A percentile compares a stretch with the other conserved stretches of the same genome.
These are phyloP conservation scores for Pilatotrama ljubarskyi DNA, from an alignment of 768 basidiomycete genomes.

Conservation along the genomic window DNA sequence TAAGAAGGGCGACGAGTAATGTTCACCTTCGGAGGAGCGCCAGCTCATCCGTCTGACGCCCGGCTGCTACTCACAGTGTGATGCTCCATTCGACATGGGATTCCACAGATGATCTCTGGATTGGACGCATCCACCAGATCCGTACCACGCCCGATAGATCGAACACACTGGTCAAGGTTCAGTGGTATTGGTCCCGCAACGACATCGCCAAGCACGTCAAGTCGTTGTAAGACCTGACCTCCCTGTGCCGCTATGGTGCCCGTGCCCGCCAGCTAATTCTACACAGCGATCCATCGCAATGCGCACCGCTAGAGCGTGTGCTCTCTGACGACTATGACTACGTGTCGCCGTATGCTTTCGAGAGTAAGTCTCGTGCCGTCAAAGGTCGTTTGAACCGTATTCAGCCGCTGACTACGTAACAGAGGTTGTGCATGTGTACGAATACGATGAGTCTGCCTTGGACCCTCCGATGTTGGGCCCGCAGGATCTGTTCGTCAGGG, in stretches of 20 bases:
- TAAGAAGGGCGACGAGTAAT: constrained; percentile 20
- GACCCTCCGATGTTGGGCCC: constrained; percentile 17
- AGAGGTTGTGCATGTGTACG: constrained; percentile 17
- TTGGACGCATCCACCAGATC: constrained; percentile 11
- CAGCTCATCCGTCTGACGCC: neutral
- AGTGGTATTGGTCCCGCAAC: constrained; percentile 21
- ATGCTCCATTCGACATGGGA: constrained; percentile 9
- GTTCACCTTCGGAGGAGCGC: neutral
- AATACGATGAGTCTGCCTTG: constrained; percentile 20
- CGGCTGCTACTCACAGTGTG: neutral
- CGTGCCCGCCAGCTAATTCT: neutral
- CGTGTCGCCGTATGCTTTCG: neutral
- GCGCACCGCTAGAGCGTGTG: constrained; percentile 17
- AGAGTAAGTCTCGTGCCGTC: constrained; percentile 9
- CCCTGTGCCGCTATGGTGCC: neutral
- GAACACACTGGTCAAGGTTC: constrained; percentile 10
- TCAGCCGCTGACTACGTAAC: neutral
- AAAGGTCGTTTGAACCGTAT: too few relatives aligned
- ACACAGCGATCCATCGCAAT: constrained; percentile 1
- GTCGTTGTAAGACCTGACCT: constrained; percentile 14
- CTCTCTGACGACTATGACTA: constrained; percentile 13
- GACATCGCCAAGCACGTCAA: constrained; percentile 10
- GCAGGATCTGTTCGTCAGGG: constrained; percentile 13
- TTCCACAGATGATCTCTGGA: constrained; percentile 16
- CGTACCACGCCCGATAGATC: neutral